These are phyloP conservation scores for Paraphoma sp. DNA, from an alignment of 2,329 filamentous ascomycete genomes.

Conservation along the genomic window DNA sequence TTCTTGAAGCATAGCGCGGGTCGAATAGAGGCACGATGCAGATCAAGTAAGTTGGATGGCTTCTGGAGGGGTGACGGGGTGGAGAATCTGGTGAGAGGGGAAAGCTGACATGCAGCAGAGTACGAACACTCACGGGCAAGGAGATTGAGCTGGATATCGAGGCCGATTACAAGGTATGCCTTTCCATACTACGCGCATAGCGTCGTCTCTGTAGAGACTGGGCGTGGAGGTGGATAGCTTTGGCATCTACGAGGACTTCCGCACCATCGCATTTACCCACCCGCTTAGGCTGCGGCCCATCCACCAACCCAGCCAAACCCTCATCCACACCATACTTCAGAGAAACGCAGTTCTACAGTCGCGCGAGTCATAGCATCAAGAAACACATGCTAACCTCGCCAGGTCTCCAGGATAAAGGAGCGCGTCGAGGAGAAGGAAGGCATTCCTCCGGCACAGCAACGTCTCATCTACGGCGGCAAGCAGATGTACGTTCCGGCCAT, in stretches of 20 bases:
- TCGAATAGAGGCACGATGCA: conserved; percentile 33
- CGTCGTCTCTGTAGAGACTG: too few relatives aligned
- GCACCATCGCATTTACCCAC: too few relatives aligned
- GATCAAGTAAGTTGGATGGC: conserved; percentile 40
- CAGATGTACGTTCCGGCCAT: conserved; percentile 73
- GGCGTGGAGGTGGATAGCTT: too few relatives aligned
- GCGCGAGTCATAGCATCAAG: neutral
- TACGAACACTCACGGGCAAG: conserved; percentile 96
- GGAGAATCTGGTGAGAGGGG: neutral
- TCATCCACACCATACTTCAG: too few relatives aligned
- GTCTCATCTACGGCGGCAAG: conserved; percentile 95
- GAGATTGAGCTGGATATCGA: conserved; percentile 99
- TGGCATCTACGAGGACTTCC: too few relatives aligned
- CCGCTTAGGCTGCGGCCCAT: too few relatives aligned
- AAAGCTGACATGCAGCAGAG: conserved; percentile 62
- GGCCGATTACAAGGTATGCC: conserved; percentile 81
- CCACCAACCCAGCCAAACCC: too few relatives aligned
- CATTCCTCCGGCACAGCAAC: conserved; percentile 95
- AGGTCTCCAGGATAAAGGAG: conserved; percentile 98
- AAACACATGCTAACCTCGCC: conserved; percentile 16
- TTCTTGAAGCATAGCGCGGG: neutral
- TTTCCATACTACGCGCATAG: too few relatives aligned
- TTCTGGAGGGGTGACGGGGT: too few relatives aligned
- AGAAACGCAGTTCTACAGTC: neutral
- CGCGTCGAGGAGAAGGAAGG: conserved; percentile 99